Evolutionary conservation across 495 filamentous ascomycete species (phyloP).

Genomic region (Staphylotrichum tortipilum): DNA sequence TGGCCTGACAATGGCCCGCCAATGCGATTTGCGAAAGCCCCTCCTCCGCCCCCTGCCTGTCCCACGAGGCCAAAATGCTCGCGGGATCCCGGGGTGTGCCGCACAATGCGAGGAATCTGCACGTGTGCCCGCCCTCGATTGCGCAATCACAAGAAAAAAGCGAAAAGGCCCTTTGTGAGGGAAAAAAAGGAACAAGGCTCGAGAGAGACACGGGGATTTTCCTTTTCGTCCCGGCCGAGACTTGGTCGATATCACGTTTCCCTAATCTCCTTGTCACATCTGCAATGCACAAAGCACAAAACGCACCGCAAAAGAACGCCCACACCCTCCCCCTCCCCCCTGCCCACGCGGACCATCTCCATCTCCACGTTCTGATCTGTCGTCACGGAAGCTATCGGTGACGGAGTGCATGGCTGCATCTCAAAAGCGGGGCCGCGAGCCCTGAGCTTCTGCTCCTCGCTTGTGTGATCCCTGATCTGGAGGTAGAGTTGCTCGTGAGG

Average conservation of each 20-base stretch:
- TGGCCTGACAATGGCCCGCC: constrained; percentile 4
- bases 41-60: too few relatives aligned
- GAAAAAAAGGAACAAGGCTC: neutral
- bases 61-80: too few relatives aligned
- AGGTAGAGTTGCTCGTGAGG: neutral
- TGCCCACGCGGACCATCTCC: constrained; percentile 2
- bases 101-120: neutral
- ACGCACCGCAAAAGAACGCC: too few relatives aligned
- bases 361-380: constrained; percentile 4
- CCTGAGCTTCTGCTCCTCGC: neutral
- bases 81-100: neutral
- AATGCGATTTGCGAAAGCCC: too few relatives aligned
- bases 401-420: constrained; percentile 13
- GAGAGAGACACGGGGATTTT: neutral
- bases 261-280: constrained; percentile 8
- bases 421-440: neutral
- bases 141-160: constrained; percentile 4
- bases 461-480: constrained; percentile 3
- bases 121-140: constrained; percentile 4
- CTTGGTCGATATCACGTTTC: constrained; percentile 3
- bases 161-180: too few relatives aligned
- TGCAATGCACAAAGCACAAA: neutral
- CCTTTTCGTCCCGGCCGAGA: neutral
- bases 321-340: neutral
- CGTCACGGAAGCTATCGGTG: constrained; percentile 17